phyloP scores from a whole-genome alignment of 805 yeast species.

The Scheffersomyces stipitis region DNA sequence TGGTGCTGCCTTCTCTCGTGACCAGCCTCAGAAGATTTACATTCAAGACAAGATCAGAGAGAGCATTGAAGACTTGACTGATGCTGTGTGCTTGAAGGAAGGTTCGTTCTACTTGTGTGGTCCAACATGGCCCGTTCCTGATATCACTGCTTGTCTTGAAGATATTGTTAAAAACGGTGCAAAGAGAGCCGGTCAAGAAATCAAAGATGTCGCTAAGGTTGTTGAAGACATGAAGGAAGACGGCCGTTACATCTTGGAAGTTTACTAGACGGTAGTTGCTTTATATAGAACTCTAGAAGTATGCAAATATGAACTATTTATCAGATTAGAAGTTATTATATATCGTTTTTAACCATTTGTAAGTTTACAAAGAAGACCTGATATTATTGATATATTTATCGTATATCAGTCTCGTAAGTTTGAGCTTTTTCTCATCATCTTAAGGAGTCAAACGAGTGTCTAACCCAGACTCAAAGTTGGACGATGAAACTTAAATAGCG shows the following conservation, averaged over 20 bases:
- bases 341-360: no score
- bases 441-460: no score
- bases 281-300: neutral
- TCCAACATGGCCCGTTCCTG: conserved; percentile 99
- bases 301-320: no score
- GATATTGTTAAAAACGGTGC: conserved; percentile 79
- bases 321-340: no score
- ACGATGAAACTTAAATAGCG: no score
- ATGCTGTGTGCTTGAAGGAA: conserved; percentile 71
- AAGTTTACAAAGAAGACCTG: no score
- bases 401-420: no score
- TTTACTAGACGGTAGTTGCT: conserved; percentile 51
- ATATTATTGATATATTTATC: no score
- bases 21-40: conserved; percentile 90
- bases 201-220: conserved; percentile 70
- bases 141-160: conserved; percentile 84
- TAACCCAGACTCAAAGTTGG: no score
- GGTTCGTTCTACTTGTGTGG: conserved; percentile 97
- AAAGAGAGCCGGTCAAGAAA: conserved; percentile 54
- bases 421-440: no score
- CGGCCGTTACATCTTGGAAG: conserved; percentile 91
- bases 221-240: conserved; percentile 93
- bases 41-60: conserved; percentile 92
- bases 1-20: conserved; percentile 98
- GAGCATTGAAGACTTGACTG: conserved; percentile 67